Conservation (phyloP, 2,329 filamentous ascomycete species). For the Claviceps fusiformis region DNA sequence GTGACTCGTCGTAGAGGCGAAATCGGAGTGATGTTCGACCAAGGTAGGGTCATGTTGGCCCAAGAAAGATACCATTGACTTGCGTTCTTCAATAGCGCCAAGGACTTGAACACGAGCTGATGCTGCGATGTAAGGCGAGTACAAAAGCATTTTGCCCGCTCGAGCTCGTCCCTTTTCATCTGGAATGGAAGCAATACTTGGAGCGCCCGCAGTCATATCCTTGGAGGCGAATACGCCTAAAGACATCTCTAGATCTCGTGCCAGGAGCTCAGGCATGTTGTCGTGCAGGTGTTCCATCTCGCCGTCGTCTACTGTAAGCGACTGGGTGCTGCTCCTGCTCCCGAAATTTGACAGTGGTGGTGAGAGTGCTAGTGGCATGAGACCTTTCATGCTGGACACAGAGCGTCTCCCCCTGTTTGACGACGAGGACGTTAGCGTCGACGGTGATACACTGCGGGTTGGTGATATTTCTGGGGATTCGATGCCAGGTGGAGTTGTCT, state of each 20-base stretch:
- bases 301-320: constrained; percentile 12
- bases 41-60: constrained; percentile 11
- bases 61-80: constrained; percentile 22
- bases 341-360: constrained; percentile 13
- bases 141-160: constrained; percentile 5
- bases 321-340: constrained; percentile 7
- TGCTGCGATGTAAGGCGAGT: constrained; percentile 17
- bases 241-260: constrained; percentile 37
- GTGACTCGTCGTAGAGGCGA: constrained; percentile 17
- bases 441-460: constrained; percentile 2
- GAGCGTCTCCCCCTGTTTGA: constrained; percentile 17
- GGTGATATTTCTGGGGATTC: neutral
- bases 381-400: constrained; percentile 25
- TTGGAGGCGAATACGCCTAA: constrained; percentile 33
- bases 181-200: constrained; percentile 22
- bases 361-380: constrained; percentile 24
- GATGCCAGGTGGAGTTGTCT: neutral
- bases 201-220: constrained; percentile 39
- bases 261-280: constrained; percentile 44
- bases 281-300: constrained; percentile 21
- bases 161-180: constrained; percentile 12
- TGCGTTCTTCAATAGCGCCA: constrained; percentile 22
- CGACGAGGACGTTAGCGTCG: constrained; percentile 9
- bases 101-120: constrained; percentile 19
- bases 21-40: constrained; percentile 19